Evolutionary conservation across 106 monocot species (phyloP).

Genomic region (Platanthera guangdongensis): DNA sequence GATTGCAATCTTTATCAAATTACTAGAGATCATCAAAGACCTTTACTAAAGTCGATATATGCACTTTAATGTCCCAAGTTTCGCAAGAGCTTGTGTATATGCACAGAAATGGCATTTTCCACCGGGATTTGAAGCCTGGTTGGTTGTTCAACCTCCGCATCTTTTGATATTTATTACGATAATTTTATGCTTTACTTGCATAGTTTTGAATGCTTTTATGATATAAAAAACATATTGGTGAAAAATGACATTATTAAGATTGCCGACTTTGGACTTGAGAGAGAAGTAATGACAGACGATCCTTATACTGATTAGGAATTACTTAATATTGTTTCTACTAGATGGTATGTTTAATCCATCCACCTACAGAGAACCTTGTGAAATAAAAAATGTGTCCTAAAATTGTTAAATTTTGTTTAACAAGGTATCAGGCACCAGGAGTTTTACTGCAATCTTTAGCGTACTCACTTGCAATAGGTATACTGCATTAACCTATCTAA

Average conservation of each 20-base stretch:
- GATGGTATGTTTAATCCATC: conserved; percentile 57
- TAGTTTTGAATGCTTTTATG: conserved; percentile 2
- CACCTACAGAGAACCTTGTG: neutral
- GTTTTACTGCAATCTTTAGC: conserved; percentile 60
- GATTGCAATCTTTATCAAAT: conserved; percentile 47
- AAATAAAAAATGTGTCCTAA: neutral
- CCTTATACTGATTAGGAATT: conserved; percentile 98
- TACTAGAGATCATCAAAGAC: conserved; percentile 42
- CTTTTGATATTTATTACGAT: neutral
- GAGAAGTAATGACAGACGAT: conserved; percentile 75
- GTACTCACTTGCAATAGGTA: conserved; percentile 85
- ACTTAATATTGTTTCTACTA: conserved; percentile 93
- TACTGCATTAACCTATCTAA: neutral
- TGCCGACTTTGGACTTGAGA: conserved; percentile 90
- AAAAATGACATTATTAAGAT: conserved; percentile 62
- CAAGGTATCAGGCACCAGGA: conserved; percentile 94
- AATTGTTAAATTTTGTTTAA: conserved; percentile 9
- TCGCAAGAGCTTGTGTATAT: conserved; percentile 79
- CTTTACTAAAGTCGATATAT: conserved; percentile 67
- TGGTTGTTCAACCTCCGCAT: neutral
- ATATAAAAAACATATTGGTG: conserved; percentile 72
- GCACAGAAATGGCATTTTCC: conserved; percentile 84
- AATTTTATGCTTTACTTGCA: neutral
- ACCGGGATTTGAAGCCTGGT: conserved; percentile 97
- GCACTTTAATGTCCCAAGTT: conserved; percentile 63